Percentiles rank a stretch among this genome's conserved stretches.
Conservation (phyloP, 192 early-diverging fungal species). For the Helicostylum pulchrum region DNA sequence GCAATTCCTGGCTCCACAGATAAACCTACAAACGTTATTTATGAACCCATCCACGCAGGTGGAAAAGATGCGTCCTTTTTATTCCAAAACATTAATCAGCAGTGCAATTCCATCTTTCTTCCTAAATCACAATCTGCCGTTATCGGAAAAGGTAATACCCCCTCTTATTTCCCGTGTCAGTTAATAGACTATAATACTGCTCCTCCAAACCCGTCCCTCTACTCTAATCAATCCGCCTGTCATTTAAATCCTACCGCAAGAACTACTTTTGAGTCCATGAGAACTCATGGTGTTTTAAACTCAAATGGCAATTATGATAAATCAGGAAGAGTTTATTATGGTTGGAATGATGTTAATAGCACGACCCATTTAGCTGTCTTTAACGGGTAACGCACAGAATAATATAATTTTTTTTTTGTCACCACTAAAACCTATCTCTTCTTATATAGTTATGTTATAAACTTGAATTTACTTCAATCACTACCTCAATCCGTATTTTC, state of each 20-base stretch:
- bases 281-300: constrained; percentile 17
- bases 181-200: constrained; percentile 20
- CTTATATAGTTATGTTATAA: constrained; percentile 33
- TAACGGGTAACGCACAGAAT: too few relatives aligned
- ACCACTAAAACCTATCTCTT: constrained; percentile 3
- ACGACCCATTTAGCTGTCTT: constrained; percentile 31
- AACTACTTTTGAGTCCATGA: constrained; percentile 4
- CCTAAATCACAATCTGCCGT: constrained; percentile 13
- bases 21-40: constrained; percentile 41
- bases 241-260: constrained; percentile 26
- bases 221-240: constrained; percentile 30
- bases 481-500: constrained; percentile 25
- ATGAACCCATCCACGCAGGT: constrained; percentile 54
- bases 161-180: constrained; percentile 36
- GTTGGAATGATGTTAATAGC: constrained; percentile 28
- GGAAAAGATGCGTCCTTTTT: constrained; percentile 72
- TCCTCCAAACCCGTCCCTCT: constrained; percentile 22
- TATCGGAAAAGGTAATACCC: constrained; percentile 17
- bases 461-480: constrained; percentile 31
- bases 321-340: constrained; percentile 35
- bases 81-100: constrained; percentile 68
- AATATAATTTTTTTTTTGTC: too few relatives aligned
- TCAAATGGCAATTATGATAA: constrained; percentile 27
- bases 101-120: constrained; percentile 53
- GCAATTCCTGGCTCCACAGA: constrained; percentile 25